Evolutionary conservation across 2,329 filamentous ascomycete species (phyloP), one percentile per base, ranked within the genome.

Genomic region (Fusarium pseudocircinatum): DNA sequence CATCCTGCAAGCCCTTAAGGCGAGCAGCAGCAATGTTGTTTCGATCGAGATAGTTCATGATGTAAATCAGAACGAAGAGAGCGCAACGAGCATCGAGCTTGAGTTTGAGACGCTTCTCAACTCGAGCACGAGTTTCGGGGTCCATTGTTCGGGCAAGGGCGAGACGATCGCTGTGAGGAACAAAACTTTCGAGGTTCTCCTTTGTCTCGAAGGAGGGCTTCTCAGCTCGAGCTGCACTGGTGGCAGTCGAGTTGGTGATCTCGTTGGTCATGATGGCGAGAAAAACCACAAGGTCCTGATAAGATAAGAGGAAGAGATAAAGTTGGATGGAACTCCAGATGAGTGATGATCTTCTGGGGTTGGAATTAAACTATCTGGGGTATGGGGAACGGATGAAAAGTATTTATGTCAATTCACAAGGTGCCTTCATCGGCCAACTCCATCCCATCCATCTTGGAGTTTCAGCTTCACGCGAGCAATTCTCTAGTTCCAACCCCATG

Each of bases 41-140:
- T 39, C 90, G 84, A 76, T 92, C 90, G 36, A 91, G 84, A 80
- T 93, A 94, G 82, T 94, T 94, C 81, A 84, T 86, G 79, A 94
- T 93, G 77, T 94, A 94, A 83, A 94, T 93, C 72, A 94, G 79
- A 54, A 94, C 89, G 63, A 94, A 88, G 75, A 93, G 88, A 84
- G 79, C 91, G 83, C 80, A 94, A 64, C 92, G 87, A n/a, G 87
- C 75, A 78, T 95, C 93, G 58, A 95, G 90, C 83, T 94, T 95
- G 74, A 90, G 87, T 79, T 90, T 87, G 75, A 95, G 82, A 43
- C 85, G 87, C 79, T 87, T 89, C 81, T 95, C 92, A n/a, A 91
- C 87, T 6, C 61, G 43, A 22, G 61, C 61, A 22, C 61, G 61
- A 42, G 54, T 63, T 36, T 63, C 54, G 13, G 61, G 24, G 16